A percentile compares a stretch with the other conserved stretches of the same genome.
These are phyloP conservation scores for Paracamarosporium sp. DNA, from an alignment of 2,329 filamentous ascomycete genomes.

Conservation along the genomic window DNA sequence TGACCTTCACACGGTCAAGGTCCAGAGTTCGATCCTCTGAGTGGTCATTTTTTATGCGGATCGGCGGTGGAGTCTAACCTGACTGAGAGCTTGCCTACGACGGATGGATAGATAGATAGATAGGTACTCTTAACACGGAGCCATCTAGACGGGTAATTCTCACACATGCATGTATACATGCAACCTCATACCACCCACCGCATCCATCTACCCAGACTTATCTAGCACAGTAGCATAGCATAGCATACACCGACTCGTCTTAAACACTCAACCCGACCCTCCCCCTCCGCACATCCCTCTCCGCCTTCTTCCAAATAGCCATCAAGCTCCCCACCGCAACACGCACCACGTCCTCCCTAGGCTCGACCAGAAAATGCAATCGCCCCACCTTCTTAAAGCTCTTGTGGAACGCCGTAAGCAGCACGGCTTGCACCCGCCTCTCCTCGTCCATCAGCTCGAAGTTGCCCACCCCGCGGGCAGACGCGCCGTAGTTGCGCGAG, in stretches of 20 bases:
- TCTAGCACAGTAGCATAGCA: too few species aligned
- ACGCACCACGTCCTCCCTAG: neutral
- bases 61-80: too few species aligned
- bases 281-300: neutral
- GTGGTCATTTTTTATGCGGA: too few species aligned
- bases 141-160: too few species aligned
- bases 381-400: constrained; percentile 3
- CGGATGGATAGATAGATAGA: too few species aligned
- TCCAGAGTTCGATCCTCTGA: too few species aligned
- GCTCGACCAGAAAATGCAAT: constrained; percentile 3
- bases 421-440: neutral
- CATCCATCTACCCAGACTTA: too few species aligned
- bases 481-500: neutral
- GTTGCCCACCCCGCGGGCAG: neutral
- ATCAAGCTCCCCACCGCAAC: constrained; percentile 1
- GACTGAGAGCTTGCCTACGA: too few species aligned
- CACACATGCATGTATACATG: too few species aligned
- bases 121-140: too few species aligned
- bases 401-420: neutral
- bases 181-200: neutral
- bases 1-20: too few species aligned
- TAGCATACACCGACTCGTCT: neutral
- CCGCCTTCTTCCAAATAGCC: constrained; percentile 4
- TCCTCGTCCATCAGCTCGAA: neutral
- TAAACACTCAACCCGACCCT: neutral